phyloP scores from a whole-genome alignment of 1,284 basidiomycete genomes.

The Exobasidium rhododendri region DNA sequence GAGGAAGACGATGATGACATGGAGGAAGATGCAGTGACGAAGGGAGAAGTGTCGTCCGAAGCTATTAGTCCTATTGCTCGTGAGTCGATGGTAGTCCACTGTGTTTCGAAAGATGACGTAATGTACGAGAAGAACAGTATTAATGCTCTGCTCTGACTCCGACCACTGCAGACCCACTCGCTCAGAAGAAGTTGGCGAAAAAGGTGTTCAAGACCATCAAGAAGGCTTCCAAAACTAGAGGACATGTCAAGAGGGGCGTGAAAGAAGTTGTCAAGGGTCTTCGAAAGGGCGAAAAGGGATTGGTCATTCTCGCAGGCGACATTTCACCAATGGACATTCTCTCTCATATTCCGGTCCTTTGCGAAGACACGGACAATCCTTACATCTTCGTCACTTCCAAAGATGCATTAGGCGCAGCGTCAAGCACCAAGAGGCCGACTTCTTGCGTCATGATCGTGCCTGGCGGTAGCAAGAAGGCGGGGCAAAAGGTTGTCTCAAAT shows the following conservation, averaged over 20 bases:
- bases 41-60: conserved; percentile 12
- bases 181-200: conserved; percentile 45
- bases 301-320: conserved; percentile 79
- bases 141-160: background rate
- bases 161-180: conserved; percentile 35
- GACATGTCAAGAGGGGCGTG: conserved; percentile 54
- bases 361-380: conserved; percentile 90
- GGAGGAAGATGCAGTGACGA: conserved; percentile 22
- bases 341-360: conserved; percentile 88
- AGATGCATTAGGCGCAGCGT: conserved; percentile 83
- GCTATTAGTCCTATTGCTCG: conserved; percentile 43
- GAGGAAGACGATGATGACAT: conserved; percentile 17
- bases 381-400: conserved; percentile 66
- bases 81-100: too few relatives aligned
- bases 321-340: conserved; percentile 98
- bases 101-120: background rate
- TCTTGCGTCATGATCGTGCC: conserved; percentile 84
- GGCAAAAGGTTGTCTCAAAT: conserved; percentile 63
- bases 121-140: background rate
- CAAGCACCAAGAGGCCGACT: conserved; percentile 94
- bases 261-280: conserved; percentile 54
- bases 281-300: conserved; percentile 52
- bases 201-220: conserved; percentile 54
- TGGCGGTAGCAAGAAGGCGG: conserved; percentile 64
- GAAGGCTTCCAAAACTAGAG: conserved; percentile 52